Conservation (phyloP, 306 rosid genomes). For the Ormosia semicastrata region DNA sequence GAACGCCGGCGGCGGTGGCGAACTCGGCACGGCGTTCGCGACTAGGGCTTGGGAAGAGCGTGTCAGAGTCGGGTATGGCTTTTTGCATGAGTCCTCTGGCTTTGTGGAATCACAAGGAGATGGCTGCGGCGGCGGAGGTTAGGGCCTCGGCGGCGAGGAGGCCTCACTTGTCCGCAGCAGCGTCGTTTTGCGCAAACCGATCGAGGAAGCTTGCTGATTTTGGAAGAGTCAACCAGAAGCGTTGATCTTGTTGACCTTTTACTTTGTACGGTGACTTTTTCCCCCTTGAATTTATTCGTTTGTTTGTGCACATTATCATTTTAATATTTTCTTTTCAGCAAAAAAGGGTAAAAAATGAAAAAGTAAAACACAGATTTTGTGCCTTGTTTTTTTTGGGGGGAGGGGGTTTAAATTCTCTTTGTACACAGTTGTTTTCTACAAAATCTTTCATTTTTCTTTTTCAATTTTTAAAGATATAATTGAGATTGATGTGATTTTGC, state of each 20-base stretch:
- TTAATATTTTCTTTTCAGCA: constrained; percentile 5
- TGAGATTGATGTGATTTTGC: too few relatives aligned
- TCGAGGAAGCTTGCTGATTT: constrained; percentile 87
- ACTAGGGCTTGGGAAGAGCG: constrained; percentile 35
- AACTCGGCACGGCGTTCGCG: constrained; percentile 51
- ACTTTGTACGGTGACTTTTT: constrained; percentile 17
- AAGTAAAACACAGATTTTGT: background rate
- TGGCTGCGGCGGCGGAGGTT: constrained; percentile 54
- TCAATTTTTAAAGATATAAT: background rate
- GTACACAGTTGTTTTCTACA: constrained; percentile 38
- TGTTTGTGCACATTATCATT: background rate
- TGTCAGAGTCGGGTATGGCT: constrained; percentile 61
- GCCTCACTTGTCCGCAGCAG: constrained; percentile 60
- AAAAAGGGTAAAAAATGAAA: background rate
- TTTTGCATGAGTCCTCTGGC: constrained; percentile 90
- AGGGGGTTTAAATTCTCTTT: background rate
- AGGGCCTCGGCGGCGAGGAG: constrained; percentile 43
- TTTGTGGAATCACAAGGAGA: constrained; percentile 60
- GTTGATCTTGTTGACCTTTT: constrained; percentile 55
- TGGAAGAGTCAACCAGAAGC: constrained; percentile 71
- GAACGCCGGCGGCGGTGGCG: constrained; percentile 47
- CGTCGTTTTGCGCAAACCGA: constrained; percentile 77
- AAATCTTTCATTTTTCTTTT: background rate
- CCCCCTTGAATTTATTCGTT: background rate
- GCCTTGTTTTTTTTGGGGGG: background rate